Percentiles rank a stretch among this genome's conserved stretches.
These are phyloP conservation scores for Leucosporidium yakuticum DNA, from an alignment of 768 basidiomycete species.

Conservation along the genomic window DNA sequence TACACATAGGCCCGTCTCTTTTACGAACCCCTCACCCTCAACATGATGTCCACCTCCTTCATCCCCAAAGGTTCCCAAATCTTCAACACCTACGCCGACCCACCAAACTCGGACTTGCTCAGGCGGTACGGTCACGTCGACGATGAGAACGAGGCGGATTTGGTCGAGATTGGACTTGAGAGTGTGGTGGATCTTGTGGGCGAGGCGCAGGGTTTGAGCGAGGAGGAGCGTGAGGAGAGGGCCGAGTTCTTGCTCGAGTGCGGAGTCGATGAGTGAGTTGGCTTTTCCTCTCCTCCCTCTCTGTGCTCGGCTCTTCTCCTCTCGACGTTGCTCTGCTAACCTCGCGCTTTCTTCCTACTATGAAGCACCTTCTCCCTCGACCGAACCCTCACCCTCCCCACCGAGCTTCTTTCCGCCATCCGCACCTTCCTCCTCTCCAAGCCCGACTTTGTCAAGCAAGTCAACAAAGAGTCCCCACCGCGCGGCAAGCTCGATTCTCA, in stretches of 20 bases:
- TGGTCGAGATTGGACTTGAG: constrained; percentile 39
- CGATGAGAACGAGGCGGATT: constrained; percentile 41
- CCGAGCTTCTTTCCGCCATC: constrained; percentile 58
- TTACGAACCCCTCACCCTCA: constrained; percentile 63
- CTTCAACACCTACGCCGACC: constrained; percentile 94
- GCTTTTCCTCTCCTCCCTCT: neutral
- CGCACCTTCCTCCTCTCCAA: constrained; percentile 57
- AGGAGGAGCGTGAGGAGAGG: constrained; percentile 50
- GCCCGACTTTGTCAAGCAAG: constrained; percentile 58
- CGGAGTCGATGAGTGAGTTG: constrained; percentile 72
- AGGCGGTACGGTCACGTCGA: constrained; percentile 92
- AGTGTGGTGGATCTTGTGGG: constrained; percentile 32
- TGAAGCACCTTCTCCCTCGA: constrained; percentile 57
- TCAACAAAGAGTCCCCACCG: constrained; percentile 63
- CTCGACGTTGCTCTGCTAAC: neutral
- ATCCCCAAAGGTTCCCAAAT: constrained; percentile 81
- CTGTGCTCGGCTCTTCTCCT: no score
- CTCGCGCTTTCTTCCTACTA: neutral
- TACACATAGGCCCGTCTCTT: constrained; percentile 68
- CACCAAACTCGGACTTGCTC: constrained; percentile 87
- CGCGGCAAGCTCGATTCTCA: constrained; percentile 58
- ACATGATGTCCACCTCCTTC: constrained; percentile 71
- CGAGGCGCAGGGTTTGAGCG: constrained; percentile 16
- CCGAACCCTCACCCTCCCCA: constrained; percentile 50
- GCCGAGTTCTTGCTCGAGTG: constrained; percentile 93